Conservation (phyloP, 345 rosid species). For the Hypericum androsaemum region DNA sequence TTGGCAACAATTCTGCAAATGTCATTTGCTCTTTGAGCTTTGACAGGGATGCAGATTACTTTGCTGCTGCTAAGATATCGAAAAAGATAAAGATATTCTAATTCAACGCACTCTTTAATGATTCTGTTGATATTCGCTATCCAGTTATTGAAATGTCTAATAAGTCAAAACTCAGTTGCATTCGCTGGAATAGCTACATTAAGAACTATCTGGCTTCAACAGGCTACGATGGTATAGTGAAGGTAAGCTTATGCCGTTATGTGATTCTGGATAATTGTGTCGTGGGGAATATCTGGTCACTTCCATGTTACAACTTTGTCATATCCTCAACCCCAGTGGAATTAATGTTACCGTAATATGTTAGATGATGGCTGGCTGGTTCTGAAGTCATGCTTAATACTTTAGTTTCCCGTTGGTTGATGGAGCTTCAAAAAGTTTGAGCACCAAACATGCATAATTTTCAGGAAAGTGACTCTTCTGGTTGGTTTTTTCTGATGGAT, state of each 20-base stretch:
- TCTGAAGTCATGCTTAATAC: too few relatives aligned
- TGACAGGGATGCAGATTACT: conserved; percentile 76
- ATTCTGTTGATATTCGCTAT: conserved; percentile 81
- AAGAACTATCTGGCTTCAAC: conserved; percentile 94
- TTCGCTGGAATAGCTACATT: conserved; percentile 92
- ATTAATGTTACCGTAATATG: too few relatives aligned
- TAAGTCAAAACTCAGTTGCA: conserved; percentile 78
- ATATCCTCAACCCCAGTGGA: too few relatives aligned
- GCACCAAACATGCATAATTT: too few relatives aligned
- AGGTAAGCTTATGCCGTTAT: conserved; percentile 69
- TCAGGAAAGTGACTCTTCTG: too few relatives aligned
- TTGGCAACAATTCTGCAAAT: conserved; percentile 65
- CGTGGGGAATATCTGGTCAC: too few relatives aligned
- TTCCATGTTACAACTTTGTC: too few relatives aligned
- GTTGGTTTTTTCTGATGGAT: too few relatives aligned
- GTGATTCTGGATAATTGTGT: conserved; percentile 14
- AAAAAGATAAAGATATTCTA: conserved; percentile 92
- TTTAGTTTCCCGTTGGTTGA: too few relatives aligned
- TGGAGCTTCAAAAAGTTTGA: too few relatives aligned
- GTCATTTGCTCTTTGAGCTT: conserved; percentile 91
- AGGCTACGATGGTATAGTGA: conserved; percentile 88
- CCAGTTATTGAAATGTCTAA: conserved; percentile 84
- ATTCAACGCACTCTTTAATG: conserved; percentile 65
- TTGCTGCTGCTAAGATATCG: conserved; percentile 95
- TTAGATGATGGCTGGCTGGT: too few relatives aligned